These are phyloP conservation scores for Hanseniaspora mollemarum DNA, from an alignment of 805 yeast genomes.

Conservation along the genomic window DNA sequence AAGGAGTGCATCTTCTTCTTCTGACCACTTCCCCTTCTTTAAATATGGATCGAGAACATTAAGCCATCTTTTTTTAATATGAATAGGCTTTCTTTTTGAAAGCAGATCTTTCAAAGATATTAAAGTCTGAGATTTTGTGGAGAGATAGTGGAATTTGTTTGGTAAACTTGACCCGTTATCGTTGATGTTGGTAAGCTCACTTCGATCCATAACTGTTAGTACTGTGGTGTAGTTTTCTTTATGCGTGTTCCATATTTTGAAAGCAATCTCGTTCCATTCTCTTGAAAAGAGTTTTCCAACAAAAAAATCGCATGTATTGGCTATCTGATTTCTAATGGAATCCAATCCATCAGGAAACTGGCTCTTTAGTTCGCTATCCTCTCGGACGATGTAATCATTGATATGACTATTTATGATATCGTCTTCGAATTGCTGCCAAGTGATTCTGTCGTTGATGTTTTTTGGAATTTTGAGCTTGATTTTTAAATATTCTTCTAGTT, in stretches of 20 bases:
- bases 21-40: constrained; percentile 78
- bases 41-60: constrained; percentile 74
- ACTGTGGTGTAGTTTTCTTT: background rate
- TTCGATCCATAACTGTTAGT: background rate
- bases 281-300: constrained; percentile 1
- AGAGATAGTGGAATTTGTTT: constrained; percentile 2
- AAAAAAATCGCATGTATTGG: constrained; percentile 6
- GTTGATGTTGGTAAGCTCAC: background rate
- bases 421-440: constrained; percentile 16
- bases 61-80: constrained; percentile 79
- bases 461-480: constrained; percentile 7
- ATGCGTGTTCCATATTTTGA: constrained; percentile 6
- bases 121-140: constrained; percentile 1
- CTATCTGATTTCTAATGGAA: background rate
- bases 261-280: constrained; percentile 7
- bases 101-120: constrained; percentile 8
- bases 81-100: constrained; percentile 57
- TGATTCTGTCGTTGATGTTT: constrained; percentile 10
- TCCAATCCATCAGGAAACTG: background rate
- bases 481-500: background rate
- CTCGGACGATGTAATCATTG: background rate
- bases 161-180: background rate
- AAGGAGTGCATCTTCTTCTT: constrained; percentile 60
- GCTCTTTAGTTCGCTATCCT: background rate
- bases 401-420: constrained; percentile 1